These are phyloP conservation scores for Crinitomyces ghanaensis DNA, from an alignment of 805 yeast genomes.

Conservation along the genomic window DNA sequence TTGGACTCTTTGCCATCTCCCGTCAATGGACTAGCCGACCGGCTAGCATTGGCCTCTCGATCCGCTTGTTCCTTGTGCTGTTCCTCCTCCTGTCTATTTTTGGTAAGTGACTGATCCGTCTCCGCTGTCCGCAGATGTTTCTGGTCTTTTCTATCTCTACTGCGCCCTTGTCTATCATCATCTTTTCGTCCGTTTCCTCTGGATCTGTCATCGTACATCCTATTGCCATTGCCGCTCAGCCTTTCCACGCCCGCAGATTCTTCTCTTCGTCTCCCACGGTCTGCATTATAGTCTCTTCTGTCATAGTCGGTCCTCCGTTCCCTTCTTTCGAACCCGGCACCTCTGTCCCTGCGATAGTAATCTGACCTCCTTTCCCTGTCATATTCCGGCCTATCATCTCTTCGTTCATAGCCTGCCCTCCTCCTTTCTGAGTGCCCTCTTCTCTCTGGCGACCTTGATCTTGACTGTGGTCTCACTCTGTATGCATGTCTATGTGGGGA, in stretches of 20 bases:
- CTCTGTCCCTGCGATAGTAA: background rate
- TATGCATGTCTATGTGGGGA: too few relatives aligned
- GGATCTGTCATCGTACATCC: background rate
- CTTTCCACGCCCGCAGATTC: background rate
- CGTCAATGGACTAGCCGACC: background rate
- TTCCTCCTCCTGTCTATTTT: background rate
- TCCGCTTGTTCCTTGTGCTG: background rate
- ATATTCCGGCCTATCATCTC: background rate
- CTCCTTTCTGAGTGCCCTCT: too few relatives aligned
- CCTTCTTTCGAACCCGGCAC: background rate
- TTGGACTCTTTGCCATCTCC: background rate
- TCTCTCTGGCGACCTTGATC: too few relatives aligned
- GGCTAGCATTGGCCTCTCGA: background rate
- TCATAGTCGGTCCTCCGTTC: too few relatives aligned
- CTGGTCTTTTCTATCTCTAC: conserved; percentile 1
- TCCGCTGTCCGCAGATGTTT: background rate
- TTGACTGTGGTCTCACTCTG: too few relatives aligned
- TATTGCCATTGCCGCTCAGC: background rate
- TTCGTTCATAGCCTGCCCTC: background rate
- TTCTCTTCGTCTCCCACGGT: background rate
- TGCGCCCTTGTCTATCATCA: conserved; percentile 1
- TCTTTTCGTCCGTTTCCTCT: conserved; percentile 1
- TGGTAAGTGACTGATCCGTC: background rate
- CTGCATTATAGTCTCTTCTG: background rate
- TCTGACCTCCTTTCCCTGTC: conserved; percentile 1